Evolutionary conservation across 2,329 filamentous ascomycete species (phyloP).

Genomic region (Verticillium albo-atrum): DNA sequence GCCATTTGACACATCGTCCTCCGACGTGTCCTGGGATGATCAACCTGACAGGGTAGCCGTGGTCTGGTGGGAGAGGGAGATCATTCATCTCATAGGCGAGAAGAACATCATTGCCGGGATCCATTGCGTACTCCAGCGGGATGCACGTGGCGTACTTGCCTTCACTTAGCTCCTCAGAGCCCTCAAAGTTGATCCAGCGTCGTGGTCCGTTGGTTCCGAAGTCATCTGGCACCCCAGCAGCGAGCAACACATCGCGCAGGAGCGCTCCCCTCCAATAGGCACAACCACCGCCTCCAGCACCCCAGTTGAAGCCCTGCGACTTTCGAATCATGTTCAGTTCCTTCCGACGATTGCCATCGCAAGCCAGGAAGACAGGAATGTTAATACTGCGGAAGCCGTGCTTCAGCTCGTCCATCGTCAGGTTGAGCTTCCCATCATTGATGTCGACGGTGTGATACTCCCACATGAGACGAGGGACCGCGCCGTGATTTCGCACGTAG

Average conservation of each 20-base stretch:
- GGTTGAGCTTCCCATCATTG: conserved; percentile 26
- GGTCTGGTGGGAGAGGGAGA: conserved; percentile 34
- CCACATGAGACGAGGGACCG: conserved; percentile 45
- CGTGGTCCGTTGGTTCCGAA: not conserved
- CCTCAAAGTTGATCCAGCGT: conserved; percentile 44
- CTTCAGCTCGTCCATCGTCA: conserved; percentile 39
- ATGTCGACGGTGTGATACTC: conserved; percentile 43
- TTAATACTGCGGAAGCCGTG: conserved; percentile 39
- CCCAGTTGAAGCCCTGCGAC: conserved; percentile 45
- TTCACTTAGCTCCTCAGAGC: conserved; percentile 39
- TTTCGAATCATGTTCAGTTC: conserved; percentile 46
- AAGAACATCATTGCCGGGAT: conserved; percentile 41
- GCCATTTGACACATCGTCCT: conserved; percentile 42
- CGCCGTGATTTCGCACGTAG: conserved; percentile 50
- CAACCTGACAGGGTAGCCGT: conserved; percentile 37
- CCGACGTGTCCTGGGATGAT: conserved; percentile 39
- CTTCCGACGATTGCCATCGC: conserved; percentile 45
- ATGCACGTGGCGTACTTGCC: conserved; percentile 44
- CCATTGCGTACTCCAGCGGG: conserved; percentile 42
- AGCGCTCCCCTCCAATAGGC: conserved; percentile 46
- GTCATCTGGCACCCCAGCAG: conserved; percentile 30
- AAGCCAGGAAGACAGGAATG: conserved; percentile 42
- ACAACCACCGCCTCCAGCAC: conserved; percentile 37
- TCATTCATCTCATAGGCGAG: conserved; percentile 44
- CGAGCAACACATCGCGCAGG: conserved; percentile 37